Evolutionary conservation across 257 asterid genomes (phyloP).

Genomic region (Voacanga thouarsii): DNA sequence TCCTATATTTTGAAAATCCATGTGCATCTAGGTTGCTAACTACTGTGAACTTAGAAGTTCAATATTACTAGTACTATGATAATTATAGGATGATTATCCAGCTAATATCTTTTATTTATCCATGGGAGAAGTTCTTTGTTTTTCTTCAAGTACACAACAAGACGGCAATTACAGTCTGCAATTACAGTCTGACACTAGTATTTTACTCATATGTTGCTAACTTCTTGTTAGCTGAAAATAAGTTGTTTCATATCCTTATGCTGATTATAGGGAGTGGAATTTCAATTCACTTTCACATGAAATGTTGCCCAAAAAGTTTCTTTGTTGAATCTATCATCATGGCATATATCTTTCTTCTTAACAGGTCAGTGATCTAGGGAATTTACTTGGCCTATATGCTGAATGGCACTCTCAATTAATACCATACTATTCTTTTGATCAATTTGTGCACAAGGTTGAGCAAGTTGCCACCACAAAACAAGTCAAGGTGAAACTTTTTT

Average conservation of each 20-base stretch:
- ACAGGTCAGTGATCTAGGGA: conserved; percentile 73
- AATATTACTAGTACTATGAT: neutral
- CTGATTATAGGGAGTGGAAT: neutral
- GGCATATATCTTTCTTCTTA: neutral
- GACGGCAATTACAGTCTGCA: neutral
- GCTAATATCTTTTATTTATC: too few relatives aligned
- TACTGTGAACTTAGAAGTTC: neutral
- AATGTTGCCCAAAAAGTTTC: neutral
- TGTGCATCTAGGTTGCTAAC: neutral
- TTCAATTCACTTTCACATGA: neutral
- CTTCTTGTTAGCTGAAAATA: too few relatives aligned
- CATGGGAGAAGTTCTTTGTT: too few relatives aligned
- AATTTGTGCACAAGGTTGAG: conserved; percentile 80
- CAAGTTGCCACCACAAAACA: conserved; percentile 67
- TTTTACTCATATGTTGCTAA: neutral
- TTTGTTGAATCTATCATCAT: neutral
- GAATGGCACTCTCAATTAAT: conserved; percentile 84
- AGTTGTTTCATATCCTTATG: neutral
- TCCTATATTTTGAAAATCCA: too few relatives aligned
- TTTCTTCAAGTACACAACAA: neutral
- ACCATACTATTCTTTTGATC: conserved; percentile 78
- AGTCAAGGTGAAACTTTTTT: conserved; percentile 60
- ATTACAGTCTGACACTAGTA: neutral
- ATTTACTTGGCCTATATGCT: conserved; percentile 71
- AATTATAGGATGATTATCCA: too few relatives aligned